Evolutionary conservation across 2,329 filamentous ascomycete genomes (phyloP).

Genomic region (Colletotrichum neosansevieriae): DNA sequence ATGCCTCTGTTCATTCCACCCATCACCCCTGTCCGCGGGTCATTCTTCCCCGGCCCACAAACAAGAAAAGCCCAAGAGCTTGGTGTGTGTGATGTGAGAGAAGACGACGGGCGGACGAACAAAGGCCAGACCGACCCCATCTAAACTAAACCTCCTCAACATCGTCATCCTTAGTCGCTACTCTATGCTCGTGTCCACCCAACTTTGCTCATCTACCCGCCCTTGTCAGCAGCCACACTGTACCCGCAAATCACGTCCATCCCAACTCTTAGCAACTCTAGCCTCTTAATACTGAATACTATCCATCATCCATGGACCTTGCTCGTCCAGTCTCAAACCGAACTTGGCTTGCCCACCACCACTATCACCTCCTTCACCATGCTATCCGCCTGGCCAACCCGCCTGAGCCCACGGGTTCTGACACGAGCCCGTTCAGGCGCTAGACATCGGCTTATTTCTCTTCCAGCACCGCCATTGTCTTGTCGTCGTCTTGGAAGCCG

Average conservation of each 20-base stretch:
- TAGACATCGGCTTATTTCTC: constrained; percentile 28
- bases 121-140: constrained; percentile 18
- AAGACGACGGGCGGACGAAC: neutral
- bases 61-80: constrained; percentile 21
- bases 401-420: constrained; percentile 11
- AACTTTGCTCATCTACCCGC: constrained; percentile 37
- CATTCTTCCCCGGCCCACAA: constrained; percentile 34
- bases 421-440: constrained; percentile 15
- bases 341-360: constrained; percentile 1
- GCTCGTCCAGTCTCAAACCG: constrained; percentile 13
- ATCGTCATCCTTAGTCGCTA: constrained; percentile 13
- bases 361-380: neutral
- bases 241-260: constrained; percentile 4
- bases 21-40: constrained; percentile 11
- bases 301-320: constrained; percentile 19
- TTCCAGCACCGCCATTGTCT: constrained; percentile 39
- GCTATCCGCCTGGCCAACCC: constrained; percentile 5
- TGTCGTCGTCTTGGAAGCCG: constrained; percentile 1
- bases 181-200: constrained; percentile 3
- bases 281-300: neutral
- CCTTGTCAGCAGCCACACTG: constrained; percentile 32
- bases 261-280: constrained; percentile 12
- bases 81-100: neutral
- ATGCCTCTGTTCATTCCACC: neutral
- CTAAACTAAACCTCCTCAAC: neutral